Evolutionary conservation across 257 asterid genomes (phyloP).

Genomic region (Ajuga chamaepitys): DNA sequence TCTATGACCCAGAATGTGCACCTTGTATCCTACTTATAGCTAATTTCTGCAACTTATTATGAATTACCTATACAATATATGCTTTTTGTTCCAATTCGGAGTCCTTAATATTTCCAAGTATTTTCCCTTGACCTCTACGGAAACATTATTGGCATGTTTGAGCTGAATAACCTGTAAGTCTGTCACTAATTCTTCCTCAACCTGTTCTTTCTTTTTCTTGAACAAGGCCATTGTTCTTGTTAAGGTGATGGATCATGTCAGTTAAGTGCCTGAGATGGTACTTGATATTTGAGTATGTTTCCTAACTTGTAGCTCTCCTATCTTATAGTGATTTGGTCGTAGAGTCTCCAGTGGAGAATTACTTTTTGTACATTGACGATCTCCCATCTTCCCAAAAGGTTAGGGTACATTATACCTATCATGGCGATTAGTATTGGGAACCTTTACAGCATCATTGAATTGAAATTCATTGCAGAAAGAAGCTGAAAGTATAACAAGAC

Average conservation of each 20-base stretch:
- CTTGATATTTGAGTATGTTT: neutral
- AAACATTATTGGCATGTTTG: slow-evolving; percentile 93
- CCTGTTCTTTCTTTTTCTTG: too few species aligned
- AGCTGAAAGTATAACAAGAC: slow-evolving; percentile 57
- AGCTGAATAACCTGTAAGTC: slow-evolving; percentile 94
- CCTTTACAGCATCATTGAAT: slow-evolving; percentile 6
- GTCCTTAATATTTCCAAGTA: slow-evolving; percentile 63
- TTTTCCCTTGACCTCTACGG: slow-evolving; percentile 90
- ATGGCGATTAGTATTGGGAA: slow-evolving; percentile 1
- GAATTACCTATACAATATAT: neutral
- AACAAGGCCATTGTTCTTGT: neutral
- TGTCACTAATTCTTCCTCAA: neutral
- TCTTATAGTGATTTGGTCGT: slow-evolving; percentile 73
- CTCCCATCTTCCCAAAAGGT: slow-evolving; percentile 77
- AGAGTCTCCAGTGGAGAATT: slow-evolving; percentile 83
- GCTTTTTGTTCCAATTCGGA: slow-evolving; percentile 8
- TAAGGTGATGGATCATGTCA: neutral
- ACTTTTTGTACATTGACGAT: slow-evolving; percentile 76
- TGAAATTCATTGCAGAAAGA: slow-evolving; percentile 41
- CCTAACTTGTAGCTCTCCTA: slow-evolving; percentile 2
- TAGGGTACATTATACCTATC: slow-evolving; percentile 1
- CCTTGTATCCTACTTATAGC: slow-evolving; percentile 68
- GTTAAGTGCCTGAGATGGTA: neutral
- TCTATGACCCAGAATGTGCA: slow-evolving; percentile 68
- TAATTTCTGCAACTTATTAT: slow-evolving; percentile 12